Percentiles rank a stretch among this genome's conserved stretches.
Conservation (phyloP, 176 grass and related monocot species). For the Triticum turgidum region DNA sequence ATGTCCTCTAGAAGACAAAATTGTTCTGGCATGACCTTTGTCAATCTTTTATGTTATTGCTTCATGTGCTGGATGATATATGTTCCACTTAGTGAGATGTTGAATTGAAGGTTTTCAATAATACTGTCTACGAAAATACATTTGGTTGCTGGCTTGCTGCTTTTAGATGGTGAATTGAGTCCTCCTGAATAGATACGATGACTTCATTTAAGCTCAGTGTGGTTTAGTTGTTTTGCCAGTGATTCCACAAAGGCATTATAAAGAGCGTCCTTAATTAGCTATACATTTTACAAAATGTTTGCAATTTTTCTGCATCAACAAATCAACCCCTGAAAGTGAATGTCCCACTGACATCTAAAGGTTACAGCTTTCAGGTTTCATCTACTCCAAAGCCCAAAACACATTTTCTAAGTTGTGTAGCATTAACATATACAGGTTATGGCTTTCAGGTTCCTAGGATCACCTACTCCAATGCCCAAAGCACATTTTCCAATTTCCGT, state of each 20-base stretch:
- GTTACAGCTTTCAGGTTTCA: not conserved
- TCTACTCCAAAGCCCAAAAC: not conserved
- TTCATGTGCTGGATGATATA: not conserved
- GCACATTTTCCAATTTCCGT: not conserved
- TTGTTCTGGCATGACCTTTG: not conserved
- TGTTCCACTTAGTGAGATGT: not conserved
- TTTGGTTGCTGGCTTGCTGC: not conserved
- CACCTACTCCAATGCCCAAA: too few species aligned
- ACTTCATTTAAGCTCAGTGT: not conserved
- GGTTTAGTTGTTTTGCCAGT: constrained; percentile 4
- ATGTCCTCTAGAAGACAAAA: not conserved
- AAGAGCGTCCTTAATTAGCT: too few species aligned
- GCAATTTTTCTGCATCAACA: not conserved
- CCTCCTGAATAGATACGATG: not conserved
- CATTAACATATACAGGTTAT: not conserved
- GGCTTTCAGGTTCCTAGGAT: not conserved
- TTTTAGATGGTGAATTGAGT: not conserved
- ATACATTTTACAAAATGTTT: not conserved
- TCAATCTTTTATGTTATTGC: not conserved
- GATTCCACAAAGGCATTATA: too few species aligned
- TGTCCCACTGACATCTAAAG: not conserved
- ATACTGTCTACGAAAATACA: not conserved
- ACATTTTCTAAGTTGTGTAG: not conserved
- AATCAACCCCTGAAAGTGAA: not conserved
- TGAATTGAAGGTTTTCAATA: not conserved